A percentile compares a stretch with the other conserved stretches of the same genome.
phyloP scores from a whole-genome alignment of 2,329 filamentous ascomycete genomes.

The Mycosphaerella arachidis region DNA sequence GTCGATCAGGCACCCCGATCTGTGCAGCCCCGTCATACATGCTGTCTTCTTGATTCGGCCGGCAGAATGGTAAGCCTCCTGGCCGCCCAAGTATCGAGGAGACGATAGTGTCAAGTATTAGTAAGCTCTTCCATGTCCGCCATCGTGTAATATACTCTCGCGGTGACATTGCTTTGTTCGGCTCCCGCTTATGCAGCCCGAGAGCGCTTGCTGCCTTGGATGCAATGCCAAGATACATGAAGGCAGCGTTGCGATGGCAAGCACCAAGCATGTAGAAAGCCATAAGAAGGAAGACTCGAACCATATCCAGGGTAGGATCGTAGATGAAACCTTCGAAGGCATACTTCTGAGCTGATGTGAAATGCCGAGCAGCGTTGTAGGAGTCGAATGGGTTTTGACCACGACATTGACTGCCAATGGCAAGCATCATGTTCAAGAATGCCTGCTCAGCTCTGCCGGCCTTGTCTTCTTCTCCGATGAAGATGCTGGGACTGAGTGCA shows the following conservation, averaged over 20 bases:
- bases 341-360: conserved; percentile 45
- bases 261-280: conserved; percentile 57
- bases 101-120: conserved; percentile 45
- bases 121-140: conserved; percentile 46
- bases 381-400: conserved; percentile 13
- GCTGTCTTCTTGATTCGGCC: conserved; percentile 14
- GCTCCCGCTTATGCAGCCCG: conserved; percentile 46
- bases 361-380: conserved; percentile 37
- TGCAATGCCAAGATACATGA: conserved; percentile 60
- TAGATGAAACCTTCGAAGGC: conserved; percentile 51
- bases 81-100: conserved; percentile 49
- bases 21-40: conserved; percentile 14
- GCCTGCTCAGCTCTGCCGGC: conserved; percentile 35
- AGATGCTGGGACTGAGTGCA: conserved; percentile 17
- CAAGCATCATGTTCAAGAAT: conserved; percentile 40
- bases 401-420: conserved; percentile 50
- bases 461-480: conserved; percentile 24
- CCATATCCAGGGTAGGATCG: conserved; percentile 51
- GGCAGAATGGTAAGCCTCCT: conserved; percentile 24
- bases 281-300: conserved; percentile 53
- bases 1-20: conserved; percentile 9
- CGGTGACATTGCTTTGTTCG: conserved; percentile 15
- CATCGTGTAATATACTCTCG: conserved; percentile 27
- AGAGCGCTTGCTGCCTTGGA: conserved; percentile 54
- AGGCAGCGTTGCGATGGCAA: conserved; percentile 57